A percentile compares a stretch with the other conserved stretches of the same genome.
Conservation (phyloP, 371 early-diverging fungal species). For the Sporodiniella umbellata region DNA sequence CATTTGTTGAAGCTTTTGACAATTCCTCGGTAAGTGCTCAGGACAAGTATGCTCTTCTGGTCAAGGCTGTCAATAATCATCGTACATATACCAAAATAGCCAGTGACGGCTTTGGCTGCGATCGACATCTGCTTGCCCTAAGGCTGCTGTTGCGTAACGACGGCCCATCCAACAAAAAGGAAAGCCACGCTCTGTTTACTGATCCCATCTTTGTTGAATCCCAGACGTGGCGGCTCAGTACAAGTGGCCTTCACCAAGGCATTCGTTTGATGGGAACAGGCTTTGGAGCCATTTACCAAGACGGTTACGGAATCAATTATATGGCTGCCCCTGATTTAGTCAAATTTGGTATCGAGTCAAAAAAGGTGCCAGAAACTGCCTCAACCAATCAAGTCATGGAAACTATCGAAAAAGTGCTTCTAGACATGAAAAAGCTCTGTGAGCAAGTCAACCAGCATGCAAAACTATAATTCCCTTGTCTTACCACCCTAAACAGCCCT, state of each 20-base stretch:
- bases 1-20: slow-evolving; percentile 65
- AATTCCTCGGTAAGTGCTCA: slow-evolving; percentile 12
- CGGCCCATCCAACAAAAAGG: slow-evolving; percentile 19
- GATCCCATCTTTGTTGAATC: slow-evolving; percentile 71
- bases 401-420: slow-evolving; percentile 41
- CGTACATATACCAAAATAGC: slow-evolving; percentile 62
- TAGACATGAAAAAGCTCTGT: slow-evolving; percentile 53
- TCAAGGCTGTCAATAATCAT: slow-evolving; percentile 65
- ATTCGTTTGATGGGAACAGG: slow-evolving; percentile 75
- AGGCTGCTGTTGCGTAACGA: slow-evolving; percentile 47
- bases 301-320: slow-evolving; percentile 93
- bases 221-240: slow-evolving; percentile 68
- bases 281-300: slow-evolving; percentile 69
- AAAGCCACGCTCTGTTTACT: slow-evolving; percentile 65
- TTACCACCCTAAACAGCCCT: too few relatives aligned
- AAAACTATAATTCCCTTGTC: neutral
- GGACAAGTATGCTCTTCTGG: slow-evolving; percentile 53
- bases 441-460: slow-evolving; percentile 18
- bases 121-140: slow-evolving; percentile 84
- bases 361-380: slow-evolving; percentile 46
- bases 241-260: slow-evolving; percentile 74
- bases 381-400: slow-evolving; percentile 47
- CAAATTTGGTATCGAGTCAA: slow-evolving; percentile 83
- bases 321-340: slow-evolving; percentile 61
- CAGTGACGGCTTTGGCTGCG: slow-evolving; percentile 74